Evolutionary conservation across 495 filamentous ascomycete species (phyloP), one percentile per base, ranked within the genome.

Genomic region (Aspergillus affinis): DNA sequence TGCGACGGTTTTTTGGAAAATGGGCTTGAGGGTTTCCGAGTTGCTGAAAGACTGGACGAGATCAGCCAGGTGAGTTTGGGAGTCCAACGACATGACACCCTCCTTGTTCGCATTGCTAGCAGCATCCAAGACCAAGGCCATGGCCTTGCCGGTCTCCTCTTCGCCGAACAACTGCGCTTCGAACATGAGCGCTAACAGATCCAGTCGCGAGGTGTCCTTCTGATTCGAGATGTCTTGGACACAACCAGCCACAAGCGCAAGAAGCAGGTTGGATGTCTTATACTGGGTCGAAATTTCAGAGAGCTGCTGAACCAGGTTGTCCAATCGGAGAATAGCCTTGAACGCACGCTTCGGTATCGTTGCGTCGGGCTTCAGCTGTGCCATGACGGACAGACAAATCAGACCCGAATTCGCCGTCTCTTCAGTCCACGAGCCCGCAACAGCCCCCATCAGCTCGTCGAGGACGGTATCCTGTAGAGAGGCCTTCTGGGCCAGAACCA

Each of bases 401-500:
- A 98, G 76, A n/a, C 89, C 91, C 2, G 89, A 82, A 17, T 83
- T 80, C 4, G 84, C 64, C 0, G 88, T 93, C 49, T 90, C 90
- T 23, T 76, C 66, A 1, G 84, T 87, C 89, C 89, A 96, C 7
- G 88, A 88, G 21, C 74, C 75, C 12, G 88, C 87, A 20, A 97
- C 81, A 49, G 90, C 89, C 63, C 93, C 88, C 93, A 98, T 97
- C 62, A 98, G 77, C 5, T 85, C 85, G 57, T 86, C 78, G 26
- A 97, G 72, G 4, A 91, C 82, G 51, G 82, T 83, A 62, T 97
- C 91, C 26, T 88, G 82, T 17, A 97, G 80, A 21, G 79, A 77
- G 9, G 86, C 84, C 70, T 96, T 98, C 20, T 90, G 86, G 9
- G 87, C 92, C 54, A 98, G 77, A 55, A 97, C 83, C 0, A 90